Evolutionary conservation across 352 stramenopile species (phyloP), one percentile per base, ranked within the genome.

Genomic region (Nothophytophthora sp.): DNA sequence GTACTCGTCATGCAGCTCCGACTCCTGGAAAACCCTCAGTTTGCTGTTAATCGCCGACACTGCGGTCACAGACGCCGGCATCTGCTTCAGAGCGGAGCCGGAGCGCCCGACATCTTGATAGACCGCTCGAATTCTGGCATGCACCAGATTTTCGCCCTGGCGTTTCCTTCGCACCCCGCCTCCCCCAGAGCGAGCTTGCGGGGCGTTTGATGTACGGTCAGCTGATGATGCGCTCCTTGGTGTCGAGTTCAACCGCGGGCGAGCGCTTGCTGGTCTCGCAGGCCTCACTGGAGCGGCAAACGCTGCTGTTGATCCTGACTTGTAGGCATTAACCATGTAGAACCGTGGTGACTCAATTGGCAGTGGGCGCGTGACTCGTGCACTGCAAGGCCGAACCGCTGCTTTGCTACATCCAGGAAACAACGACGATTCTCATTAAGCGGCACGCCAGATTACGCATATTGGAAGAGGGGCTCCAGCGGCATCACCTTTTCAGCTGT

Each of bases 1-100:
- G 40, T 85, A 81, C 52, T 88, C 77, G 33, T 88, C 74, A 18
- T 85, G 74, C 0, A 86, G 50, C 27, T 86, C 74, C 5, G 69
- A 57, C n/a, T 80, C 67, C 50, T 86, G 69, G 35, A 84, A 80
- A 11, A 70, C 55, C 10, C 71, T 70, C 4, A 57, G 46, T 25
- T 77, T 79, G 33, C 32, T 77, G 9, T 60, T 51, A 25, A 83
- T 54, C 20, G 66, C 54, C 20, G 57, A 52, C 5, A 43, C 54
- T 6, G 64, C 60, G 3, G 58, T 59, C 5, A 64, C 55, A 10
- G 61, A 69, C 16, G 33, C 47, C 12, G 58, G 48, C 16, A 59
- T 56, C 25, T 62, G 52, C 10, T 62, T 63, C 12, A 60, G 36
- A 0, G 36, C 13, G 39, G 46, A n/a, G 23, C 61, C 40, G 8